Conservation (phyloP, 2,329 filamentous ascomycete species). For the Penicillium sp. region DNA sequence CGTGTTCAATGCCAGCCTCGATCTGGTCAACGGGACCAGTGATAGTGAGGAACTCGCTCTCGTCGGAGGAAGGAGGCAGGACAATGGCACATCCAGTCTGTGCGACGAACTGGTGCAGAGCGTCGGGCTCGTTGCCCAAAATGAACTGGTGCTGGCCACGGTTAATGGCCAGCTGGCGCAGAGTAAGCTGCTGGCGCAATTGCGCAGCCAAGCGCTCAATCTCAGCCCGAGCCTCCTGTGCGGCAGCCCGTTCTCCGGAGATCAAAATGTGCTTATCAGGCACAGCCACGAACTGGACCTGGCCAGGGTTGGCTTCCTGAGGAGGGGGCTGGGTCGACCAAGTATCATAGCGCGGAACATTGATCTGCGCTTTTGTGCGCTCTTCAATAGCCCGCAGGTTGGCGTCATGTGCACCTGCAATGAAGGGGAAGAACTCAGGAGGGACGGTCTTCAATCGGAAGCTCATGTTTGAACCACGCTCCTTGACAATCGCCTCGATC, state of each 20-base stretch:
- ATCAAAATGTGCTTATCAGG: constrained; percentile 77
- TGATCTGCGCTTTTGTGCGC: constrained; percentile 72
- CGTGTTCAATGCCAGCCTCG: constrained; percentile 71
- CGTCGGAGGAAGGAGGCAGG: constrained; percentile 69
- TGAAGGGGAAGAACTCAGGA: constrained; percentile 91
- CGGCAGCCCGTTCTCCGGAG: constrained; percentile 77
- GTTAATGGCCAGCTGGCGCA: constrained; percentile 78
- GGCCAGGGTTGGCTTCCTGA: constrained; percentile 57
- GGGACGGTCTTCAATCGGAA: constrained; percentile 80
- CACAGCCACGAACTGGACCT: constrained; percentile 69
- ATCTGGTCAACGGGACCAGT: constrained; percentile 75
- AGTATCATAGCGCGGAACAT: constrained; percentile 77
- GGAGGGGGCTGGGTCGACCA: constrained; percentile 68
- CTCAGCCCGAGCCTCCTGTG: constrained; percentile 73
- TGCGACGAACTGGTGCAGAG: constrained; percentile 79
- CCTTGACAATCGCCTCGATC: constrained; percentile 82
- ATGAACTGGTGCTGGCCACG: constrained; percentile 92
- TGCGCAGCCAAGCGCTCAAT: constrained; percentile 77
- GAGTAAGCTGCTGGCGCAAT: constrained; percentile 69
- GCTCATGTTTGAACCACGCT: constrained; percentile 78
- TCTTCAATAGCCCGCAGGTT: constrained; percentile 66
- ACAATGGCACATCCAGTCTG: constrained; percentile 90
- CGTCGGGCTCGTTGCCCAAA: constrained; percentile 75
- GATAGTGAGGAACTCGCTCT: constrained; percentile 80
- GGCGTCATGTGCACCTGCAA: constrained; percentile 74